Evolutionary conservation across 2,329 filamentous ascomycete genomes (phyloP), one percentile per base, ranked within the genome.

Genomic region (Paraphoma chrysanthemicola): DNA sequence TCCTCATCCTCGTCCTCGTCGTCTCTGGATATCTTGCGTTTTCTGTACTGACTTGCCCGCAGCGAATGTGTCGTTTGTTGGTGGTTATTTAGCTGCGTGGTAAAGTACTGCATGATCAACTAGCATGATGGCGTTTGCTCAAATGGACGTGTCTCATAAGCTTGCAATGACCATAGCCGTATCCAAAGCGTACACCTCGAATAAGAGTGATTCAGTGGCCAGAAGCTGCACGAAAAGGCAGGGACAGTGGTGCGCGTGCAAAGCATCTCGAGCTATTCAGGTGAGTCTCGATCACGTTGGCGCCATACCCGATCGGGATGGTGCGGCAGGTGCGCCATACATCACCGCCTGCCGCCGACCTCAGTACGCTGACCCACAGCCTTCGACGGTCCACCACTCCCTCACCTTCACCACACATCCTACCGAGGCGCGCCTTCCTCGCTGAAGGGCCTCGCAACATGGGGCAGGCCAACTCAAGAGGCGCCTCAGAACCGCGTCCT

Each of bases 381-480:
- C 47, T 56, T 45, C 52, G 42, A 54, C 55, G 42, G 30, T 51
- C 44, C 17, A 42, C 48, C 46, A 31, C 53, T 38, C 17, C 44
- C 50, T 49, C 52, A 28, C 41, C 18, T 31, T 30, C 54, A 46
- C 48, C 41, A 48, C 53, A 16, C 44, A 42, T 51, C 44, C 45
- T 52, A 46, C 36, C 46, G 54, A 55, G 59, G 67, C 60, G 58
- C 60, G 62, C 57, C 64, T 68, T 62, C 55, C 52, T 59, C 54
- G 61, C 67, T 63, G 67, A 62, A 61, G 59, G 67, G 60, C 70
- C 65, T 64, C 63, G 52, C 54, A 67, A 54, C 49, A 78, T 78
- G 76, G 76, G 76, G 56, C 76, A 76, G 69, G 70, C 71, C 61
- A 71, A 66, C 62, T 78, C 77, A 18, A 66, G 69, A 63, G 68